Evolutionary conservation across 2,329 filamentous ascomycete species (phyloP).

Genomic region (Aphanocladium album): DNA sequence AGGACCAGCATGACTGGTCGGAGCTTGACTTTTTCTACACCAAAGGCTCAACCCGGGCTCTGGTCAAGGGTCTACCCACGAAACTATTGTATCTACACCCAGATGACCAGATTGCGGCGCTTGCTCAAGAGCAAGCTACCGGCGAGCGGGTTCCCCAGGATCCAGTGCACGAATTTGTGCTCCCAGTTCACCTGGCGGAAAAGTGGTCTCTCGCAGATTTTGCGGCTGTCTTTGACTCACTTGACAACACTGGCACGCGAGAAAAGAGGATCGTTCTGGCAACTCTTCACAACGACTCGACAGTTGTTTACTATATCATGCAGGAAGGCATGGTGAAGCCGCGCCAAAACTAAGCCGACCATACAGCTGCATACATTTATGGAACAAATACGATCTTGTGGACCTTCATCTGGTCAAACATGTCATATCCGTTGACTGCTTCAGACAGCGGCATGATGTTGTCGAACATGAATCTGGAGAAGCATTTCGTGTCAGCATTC

Average conservation of each 20-base stretch:
- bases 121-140: constrained; percentile 53
- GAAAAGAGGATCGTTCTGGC: constrained; percentile 69
- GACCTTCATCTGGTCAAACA: constrained; percentile 68
- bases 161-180: constrained; percentile 68
- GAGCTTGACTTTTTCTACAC: constrained; percentile 49
- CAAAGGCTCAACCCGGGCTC: constrained; percentile 46
- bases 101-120: constrained; percentile 71
- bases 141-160: constrained; percentile 41
- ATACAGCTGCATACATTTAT: constrained; percentile 18
- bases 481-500: background rate
- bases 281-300: constrained; percentile 73
- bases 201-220: constrained; percentile 65
- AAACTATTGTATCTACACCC: constrained; percentile 72
- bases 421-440: constrained; percentile 62
- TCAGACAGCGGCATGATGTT: constrained; percentile 66
- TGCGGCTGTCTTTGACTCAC: constrained; percentile 63
- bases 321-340: constrained; percentile 86
- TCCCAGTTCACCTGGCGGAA: constrained; percentile 68
- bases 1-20: constrained; percentile 72
- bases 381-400: constrained; percentile 68
- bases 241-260: constrained; percentile 42
- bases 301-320: constrained; percentile 77
- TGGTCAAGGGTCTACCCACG: constrained; percentile 70
- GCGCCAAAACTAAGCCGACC: constrained; percentile 62
- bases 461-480: constrained; percentile 66